Percentiles rank a stretch among this genome's conserved stretches.
phyloP scores from a whole-genome alignment of 2,329 filamentous ascomycete genomes.

The Hypomyces rosellus region DNA sequence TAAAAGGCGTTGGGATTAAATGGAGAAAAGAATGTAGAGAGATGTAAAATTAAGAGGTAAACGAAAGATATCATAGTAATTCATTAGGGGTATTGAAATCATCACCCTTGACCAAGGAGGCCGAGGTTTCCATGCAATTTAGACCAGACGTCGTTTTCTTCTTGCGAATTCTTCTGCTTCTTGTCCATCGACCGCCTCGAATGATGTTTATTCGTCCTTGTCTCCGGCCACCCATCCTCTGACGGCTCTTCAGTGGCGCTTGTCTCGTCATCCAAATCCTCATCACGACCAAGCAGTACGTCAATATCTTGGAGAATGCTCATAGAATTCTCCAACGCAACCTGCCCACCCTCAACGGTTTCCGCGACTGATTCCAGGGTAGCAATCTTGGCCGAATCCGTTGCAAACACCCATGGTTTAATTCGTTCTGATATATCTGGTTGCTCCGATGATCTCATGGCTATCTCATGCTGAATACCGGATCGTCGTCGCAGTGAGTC shows the following conservation, averaged over 20 bases:
- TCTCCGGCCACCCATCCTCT: conserved; percentile 11
- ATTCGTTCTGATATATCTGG: conserved; percentile 38
- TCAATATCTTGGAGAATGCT: conserved; percentile 44
- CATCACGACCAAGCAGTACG: conserved; percentile 37
- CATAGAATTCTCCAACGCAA: conserved; percentile 48
- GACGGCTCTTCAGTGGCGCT: conserved; percentile 12
- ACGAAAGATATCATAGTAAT: background rate
- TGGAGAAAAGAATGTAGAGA: conserved; percentile 2
- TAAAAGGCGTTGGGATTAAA: conserved; percentile 7
- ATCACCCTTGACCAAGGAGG: conserved; percentile 37
- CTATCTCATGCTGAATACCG: conserved; percentile 40
- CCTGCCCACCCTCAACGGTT: conserved; percentile 52
- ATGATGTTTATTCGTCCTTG: background rate
- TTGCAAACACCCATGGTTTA: conserved; percentile 54
- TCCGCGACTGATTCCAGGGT: conserved; percentile 54
- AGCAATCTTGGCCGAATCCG: conserved; percentile 53
- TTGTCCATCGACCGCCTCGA: conserved; percentile 8
- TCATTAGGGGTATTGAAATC: background rate
- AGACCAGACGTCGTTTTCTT: conserved; percentile 41
- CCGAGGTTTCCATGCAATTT: conserved; percentile 48
- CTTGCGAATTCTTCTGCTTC: conserved; percentile 14
- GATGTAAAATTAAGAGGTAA: background rate
- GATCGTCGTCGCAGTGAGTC: conserved; percentile 27
- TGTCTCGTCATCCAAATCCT: conserved; percentile 23
- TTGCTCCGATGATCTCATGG: conserved; percentile 28